Evolutionary conservation across 2,329 filamentous ascomycete genomes (phyloP), one percentile per base, ranked within the genome.

Genomic region (Neopestalotiopsis clavispora): DNA sequence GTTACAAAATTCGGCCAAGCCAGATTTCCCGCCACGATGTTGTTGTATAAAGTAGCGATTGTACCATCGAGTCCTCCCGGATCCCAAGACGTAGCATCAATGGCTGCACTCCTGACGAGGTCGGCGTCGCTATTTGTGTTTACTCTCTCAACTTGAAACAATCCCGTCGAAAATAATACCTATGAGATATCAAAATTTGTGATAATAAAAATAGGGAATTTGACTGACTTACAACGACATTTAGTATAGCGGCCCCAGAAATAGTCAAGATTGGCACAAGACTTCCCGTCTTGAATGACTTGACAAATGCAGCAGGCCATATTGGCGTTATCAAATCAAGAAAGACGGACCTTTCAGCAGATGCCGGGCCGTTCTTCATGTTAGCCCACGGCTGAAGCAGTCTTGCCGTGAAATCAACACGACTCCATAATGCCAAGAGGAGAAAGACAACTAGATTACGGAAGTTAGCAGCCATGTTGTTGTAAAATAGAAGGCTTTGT

Each of bases 361-460:
- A 32, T 13, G 32, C 17, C 20, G 68, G 58, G 4, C 68, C 68
- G 3, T 57, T 20, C 17, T 28, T 49, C 12, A 69, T 49, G 10
- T 69, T 67, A 12, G 40, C 45, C 68, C 68, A 69, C 2, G 68
- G 68, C 20, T 66, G 64, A 4, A 69, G 68, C 2, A 67, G 6
- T 20, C 63, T 65, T 23, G 58, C 59, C 1, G 63, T 62, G 3
- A 69, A 67, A 49, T 67, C 68, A 4, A 69, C 60, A 0, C 59
- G n/a, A 9, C 66, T 59, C 68, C 68, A 69, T 12, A 67, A 17
- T 12, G 67, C 57, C 5, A 68, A 34, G 1, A 68, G 61, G 6
- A 56, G 3, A 3, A 40, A 40, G 2, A 62, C 52, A 1, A 62
- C 67, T 68, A 60, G 23, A 13, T 13, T 9, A 14, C 0, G 6